A percentile compares a stretch with the other conserved stretches of the same genome.
Evolutionary conservation across 805 yeast species (phyloP).

Genomic region (Schizosaccharomyces octosporus): DNA sequence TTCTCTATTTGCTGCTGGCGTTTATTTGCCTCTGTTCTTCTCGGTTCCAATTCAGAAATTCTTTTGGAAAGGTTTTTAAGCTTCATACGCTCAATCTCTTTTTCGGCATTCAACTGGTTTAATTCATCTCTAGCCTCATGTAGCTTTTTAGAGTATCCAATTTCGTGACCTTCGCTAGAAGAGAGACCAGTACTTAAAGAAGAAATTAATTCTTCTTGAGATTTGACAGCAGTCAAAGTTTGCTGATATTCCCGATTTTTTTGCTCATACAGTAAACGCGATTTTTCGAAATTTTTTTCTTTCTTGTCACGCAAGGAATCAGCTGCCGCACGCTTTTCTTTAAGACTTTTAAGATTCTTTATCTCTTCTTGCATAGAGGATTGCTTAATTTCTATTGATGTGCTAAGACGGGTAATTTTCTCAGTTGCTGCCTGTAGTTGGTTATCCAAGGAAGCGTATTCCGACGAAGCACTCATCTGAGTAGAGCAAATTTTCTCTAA

Average conservation of each 20-base stretch:
- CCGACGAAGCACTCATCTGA: slow-evolving; percentile 37
- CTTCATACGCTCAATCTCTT: slow-evolving; percentile 36
- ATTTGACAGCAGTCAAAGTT: background rate
- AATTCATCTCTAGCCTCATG: slow-evolving; percentile 29
- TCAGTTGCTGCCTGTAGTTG: slow-evolving; percentile 33
- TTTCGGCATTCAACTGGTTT: slow-evolving; percentile 27
- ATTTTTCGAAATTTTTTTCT: slow-evolving; percentile 15
- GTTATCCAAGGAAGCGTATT: slow-evolving; percentile 32
- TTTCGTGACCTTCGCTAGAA: slow-evolving; percentile 46
- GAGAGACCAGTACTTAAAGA: slow-evolving; percentile 78
- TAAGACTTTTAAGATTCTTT: slow-evolving; percentile 15
- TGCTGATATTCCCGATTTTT: slow-evolving; percentile 21
- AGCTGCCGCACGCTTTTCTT: slow-evolving; percentile 16
- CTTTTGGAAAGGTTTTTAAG: slow-evolving; percentile 33
- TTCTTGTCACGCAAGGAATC: slow-evolving; percentile 7
- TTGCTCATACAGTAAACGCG: slow-evolving; percentile 23
- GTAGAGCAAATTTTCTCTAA: slow-evolving; percentile 28
- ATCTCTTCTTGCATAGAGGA: slow-evolving; percentile 36
- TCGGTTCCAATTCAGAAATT: slow-evolving; percentile 23
- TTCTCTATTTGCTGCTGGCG: slow-evolving; percentile 21
- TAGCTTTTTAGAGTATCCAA: slow-evolving; percentile 55
- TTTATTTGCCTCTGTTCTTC: slow-evolving; percentile 26
- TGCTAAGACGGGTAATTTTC: slow-evolving; percentile 39
- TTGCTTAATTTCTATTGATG: slow-evolving; percentile 31
- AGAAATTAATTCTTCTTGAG: slow-evolving; percentile 46